These are phyloP conservation scores for Pseudogymnoascus sp. DNA, from an alignment of 2,329 filamentous ascomycete species.

Conservation along the genomic window DNA sequence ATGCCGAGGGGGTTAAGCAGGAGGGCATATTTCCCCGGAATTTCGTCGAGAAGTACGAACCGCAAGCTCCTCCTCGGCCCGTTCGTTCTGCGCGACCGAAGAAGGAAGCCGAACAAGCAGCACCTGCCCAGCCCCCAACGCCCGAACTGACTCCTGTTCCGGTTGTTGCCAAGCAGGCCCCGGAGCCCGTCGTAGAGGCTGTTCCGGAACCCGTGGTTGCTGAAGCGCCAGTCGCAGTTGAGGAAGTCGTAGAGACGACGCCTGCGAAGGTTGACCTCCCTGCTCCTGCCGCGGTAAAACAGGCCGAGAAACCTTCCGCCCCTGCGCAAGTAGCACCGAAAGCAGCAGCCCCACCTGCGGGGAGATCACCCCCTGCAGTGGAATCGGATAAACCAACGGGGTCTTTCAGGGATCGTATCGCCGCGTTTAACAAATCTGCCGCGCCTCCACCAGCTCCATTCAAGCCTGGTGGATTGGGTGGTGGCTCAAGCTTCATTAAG, in stretches of 20 bases:
- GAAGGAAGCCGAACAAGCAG: slow-evolving; percentile 38
- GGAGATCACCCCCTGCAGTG: slow-evolving; percentile 40
- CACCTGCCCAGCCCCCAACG: slow-evolving; percentile 33
- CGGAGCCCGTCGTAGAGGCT: slow-evolving; percentile 20
- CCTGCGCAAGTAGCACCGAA: slow-evolving; percentile 32
- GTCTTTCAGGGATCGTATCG: slow-evolving; percentile 92
- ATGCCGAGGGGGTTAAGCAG: slow-evolving; percentile 63
- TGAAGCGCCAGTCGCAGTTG: slow-evolving; percentile 26
- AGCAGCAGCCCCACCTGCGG: slow-evolving; percentile 54
- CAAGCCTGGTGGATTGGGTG: slow-evolving; percentile 62
- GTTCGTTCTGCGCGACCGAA: slow-evolving; percentile 61
- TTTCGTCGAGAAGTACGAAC: slow-evolving; percentile 95
- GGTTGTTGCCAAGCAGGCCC: not conserved
- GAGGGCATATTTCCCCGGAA: slow-evolving; percentile 92
- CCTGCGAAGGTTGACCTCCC: slow-evolving; percentile 4
- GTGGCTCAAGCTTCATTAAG: slow-evolving; percentile 71
- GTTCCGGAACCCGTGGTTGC: slow-evolving; percentile 32
- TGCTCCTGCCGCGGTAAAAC: slow-evolving; percentile 32
- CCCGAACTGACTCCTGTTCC: slow-evolving; percentile 20
- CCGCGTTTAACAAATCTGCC: slow-evolving; percentile 87
- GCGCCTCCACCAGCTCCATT: slow-evolving; percentile 84
- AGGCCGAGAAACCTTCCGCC: slow-evolving; percentile 35
- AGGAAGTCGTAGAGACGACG: slow-evolving; percentile 16
- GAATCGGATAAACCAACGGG: slow-evolving; percentile 67
- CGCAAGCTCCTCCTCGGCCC: slow-evolving; percentile 79